Base-by-base conservation (phyloP, 306 rosid species). In the Nissolia schottii region DNA sequence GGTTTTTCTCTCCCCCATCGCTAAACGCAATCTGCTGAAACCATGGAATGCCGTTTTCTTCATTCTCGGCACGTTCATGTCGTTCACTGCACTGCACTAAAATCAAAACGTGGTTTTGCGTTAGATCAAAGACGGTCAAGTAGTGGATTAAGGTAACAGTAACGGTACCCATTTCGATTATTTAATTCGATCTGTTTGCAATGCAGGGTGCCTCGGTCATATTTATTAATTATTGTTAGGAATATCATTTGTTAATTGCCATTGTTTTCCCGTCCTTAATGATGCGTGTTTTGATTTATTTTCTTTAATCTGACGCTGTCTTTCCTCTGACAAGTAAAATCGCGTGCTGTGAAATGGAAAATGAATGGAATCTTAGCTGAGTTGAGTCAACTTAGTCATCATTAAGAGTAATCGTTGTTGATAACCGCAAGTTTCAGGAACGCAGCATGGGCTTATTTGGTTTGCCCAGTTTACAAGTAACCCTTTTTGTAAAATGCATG, bases 381-480 rank as follows among this genome's bases (percentile, higher is more conserved):
- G 11, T 20, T 61, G 57, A 59, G 18, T 43, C 60, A 58, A 57
- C 10, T 16, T 7, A 53, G 1, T 67, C 59, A n/a, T 31, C 18
- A 43, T 61, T 32, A 5, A 10, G 14, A 73, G 41, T 57, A 40
- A 16, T 6, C 51, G 1, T 41, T 8, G 63, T 60, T 74, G 35
- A 60, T 60, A 37, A 61, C 54, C 50, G 16, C 59, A 69, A 27
- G 72, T 50, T 49, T 69, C 50, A 67, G 45, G 20, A 29, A 58
- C n/a, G n/a, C n/a, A n/a, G n/a, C 4, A n/a, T 40, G 18, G 25
- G 12, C 37, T 27, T 29, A 54, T 49, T 35, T 66, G 19, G 65
- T 15, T 73, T 37, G 19, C 83, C 66, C 1, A 38, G 57, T 79
- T 73, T 49, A 14, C 29, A 56, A 58, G 55, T 12, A 59, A 59